Percentiles rank a stretch among this genome's conserved stretches.
Conservation (phyloP, 768 basidiomycete genomes). For the Gymnopilus junonius region DNA sequence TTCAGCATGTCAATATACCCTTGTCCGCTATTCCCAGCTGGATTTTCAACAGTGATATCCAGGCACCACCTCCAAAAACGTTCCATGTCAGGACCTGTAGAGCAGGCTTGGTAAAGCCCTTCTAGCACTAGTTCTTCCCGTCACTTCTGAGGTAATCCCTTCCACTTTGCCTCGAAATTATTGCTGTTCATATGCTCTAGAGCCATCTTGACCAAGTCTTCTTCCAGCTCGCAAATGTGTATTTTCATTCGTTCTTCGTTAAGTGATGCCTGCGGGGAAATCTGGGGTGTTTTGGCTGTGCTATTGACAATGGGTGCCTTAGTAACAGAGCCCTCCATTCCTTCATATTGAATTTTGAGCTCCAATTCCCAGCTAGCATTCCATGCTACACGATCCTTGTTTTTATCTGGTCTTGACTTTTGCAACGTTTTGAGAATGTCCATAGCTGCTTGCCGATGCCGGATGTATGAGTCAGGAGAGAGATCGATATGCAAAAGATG, state of each 20-base stretch:
- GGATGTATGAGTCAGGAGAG: too few relatives aligned
- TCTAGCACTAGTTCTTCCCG: conserved; percentile 14
- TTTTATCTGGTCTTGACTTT: neutral
- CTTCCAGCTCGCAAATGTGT: neutral
- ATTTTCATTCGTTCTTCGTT: too few relatives aligned
- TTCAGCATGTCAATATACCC: conserved; percentile 7
- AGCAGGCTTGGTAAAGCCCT: conserved; percentile 18
- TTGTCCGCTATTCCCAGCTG: conserved; percentile 1
- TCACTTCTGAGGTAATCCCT: neutral
- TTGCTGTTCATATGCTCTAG: neutral
- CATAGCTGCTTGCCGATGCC: too few relatives aligned
- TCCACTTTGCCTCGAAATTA: neutral
- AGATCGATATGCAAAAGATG: too few relatives aligned
- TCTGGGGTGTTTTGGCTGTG: too few relatives aligned
- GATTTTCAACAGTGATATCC: conserved; percentile 19
- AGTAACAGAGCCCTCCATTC: neutral
- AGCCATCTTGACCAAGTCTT: neutral
- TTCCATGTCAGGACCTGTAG: conserved; percentile 18
- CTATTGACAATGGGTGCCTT: too few relatives aligned
- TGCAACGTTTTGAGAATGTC: neutral
- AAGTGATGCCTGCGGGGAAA: too few relatives aligned
- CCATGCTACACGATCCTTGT: neutral
- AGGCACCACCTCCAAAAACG: conserved; percentile 21
- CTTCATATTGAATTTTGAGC: neutral
- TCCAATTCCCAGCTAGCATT: neutral